Evolutionary conservation across 306 rosid species (phyloP), one percentile per base, ranked within the genome.

Genomic region (Vigna angularis): DNA sequence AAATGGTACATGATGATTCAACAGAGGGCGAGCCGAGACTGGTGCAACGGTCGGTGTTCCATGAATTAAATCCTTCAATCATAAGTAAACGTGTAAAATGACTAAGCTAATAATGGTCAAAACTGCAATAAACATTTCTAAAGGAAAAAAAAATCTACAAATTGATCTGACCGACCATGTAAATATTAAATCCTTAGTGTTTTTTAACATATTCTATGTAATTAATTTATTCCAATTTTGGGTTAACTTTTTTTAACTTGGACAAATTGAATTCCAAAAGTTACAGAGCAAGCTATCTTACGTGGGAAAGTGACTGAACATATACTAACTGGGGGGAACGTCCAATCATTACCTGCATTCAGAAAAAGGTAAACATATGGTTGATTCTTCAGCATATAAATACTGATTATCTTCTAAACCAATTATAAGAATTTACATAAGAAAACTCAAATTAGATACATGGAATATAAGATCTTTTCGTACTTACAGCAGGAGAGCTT

Each of bases 301-400:
- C 97, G 66, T 89, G 94, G 75, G 98, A 80, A 83, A 88, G 85
- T 58, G 96, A 96, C 74, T 91, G 97, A 82, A 86, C 85, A 81
- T 94, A 91, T 72, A 94, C 86, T 79, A 91, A 83, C 83, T 85
- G 98, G 83, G 93, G 86, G 6, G 91, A 79, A 63, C 93, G 91
- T 82, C 98, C 96, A 76, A 85, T 89, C 96, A 88, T 86, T 77
- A 87, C 96, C 98, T 94, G 88, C 82, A 86, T 62, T 79, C 56
- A 57, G 84, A 77, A 59, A 76, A 72, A 77, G 65, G 44, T 44
- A 47, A 53, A 30, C 64, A 52, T 3, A 53, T 18, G 55, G 53
- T 40, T 45, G 59, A 51, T 68, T 72, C 70, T 56, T 73, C 28
- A 85, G 45, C n/a, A 70, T 51, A 34, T 62, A 53, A 77, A 50